Evolutionary conservation across 1,284 basidiomycete species (phyloP).

Genomic region (Papiliotrema nemorosa): DNA sequence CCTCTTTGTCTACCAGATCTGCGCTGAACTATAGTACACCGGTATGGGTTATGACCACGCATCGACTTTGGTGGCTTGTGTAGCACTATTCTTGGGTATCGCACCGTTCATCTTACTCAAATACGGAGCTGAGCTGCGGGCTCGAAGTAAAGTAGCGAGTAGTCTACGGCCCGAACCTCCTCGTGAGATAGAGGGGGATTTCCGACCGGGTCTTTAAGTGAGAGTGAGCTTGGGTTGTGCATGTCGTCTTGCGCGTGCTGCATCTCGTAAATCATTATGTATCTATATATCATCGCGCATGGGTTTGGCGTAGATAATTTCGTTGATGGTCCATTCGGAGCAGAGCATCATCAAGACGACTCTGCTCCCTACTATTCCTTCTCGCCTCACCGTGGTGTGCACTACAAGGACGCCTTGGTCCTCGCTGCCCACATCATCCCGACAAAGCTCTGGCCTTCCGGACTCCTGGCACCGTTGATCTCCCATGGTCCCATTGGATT

Average conservation of each 20-base stretch:
- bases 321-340: too few relatives aligned
- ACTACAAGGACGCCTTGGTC: constrained; percentile 23
- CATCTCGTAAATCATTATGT: too few relatives aligned
- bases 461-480: constrained; percentile 21
- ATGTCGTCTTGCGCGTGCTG: too few relatives aligned
- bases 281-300: too few relatives aligned
- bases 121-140: constrained; percentile 40
- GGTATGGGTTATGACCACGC: constrained; percentile 42
- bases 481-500: constrained; percentile 31
- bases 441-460: constrained; percentile 36
- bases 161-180: neutral
- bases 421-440: constrained; percentile 40
- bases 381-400: too few relatives aligned
- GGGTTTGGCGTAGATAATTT: too few relatives aligned
- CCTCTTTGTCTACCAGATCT: neutral
- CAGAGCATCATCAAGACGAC: too few relatives aligned
- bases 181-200: too few relatives aligned
- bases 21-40: constrained; percentile 33
- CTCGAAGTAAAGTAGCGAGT: constrained; percentile 41
- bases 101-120: constrained; percentile 43
- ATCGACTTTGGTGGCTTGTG: constrained; percentile 39
- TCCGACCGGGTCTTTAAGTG: too few relatives aligned
- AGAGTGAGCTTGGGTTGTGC: too few relatives aligned
- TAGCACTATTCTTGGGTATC: constrained; percentile 36
- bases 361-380: too few relatives aligned